Conservation (phyloP, 2,329 filamentous ascomycete species). For the Alternaria ethzedia region DNA sequence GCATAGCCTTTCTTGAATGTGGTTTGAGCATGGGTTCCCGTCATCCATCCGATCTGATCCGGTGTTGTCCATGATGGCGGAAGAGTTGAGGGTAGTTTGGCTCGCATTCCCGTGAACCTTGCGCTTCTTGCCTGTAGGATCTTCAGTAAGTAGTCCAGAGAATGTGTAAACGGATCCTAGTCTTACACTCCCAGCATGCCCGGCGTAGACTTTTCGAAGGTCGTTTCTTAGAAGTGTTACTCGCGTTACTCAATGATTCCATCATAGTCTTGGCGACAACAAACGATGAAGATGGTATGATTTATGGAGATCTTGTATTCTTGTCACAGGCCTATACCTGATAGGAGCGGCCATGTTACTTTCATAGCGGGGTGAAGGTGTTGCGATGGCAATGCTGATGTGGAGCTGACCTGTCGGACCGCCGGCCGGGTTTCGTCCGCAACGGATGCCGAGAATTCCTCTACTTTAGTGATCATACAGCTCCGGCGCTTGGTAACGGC, state of each 20-base stretch:
- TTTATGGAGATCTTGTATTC: background rate
- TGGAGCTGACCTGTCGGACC: constrained; percentile 20
- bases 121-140: constrained; percentile 39
- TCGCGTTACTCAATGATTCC: constrained; percentile 26
- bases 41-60: constrained; percentile 23
- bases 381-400: constrained; percentile 35
- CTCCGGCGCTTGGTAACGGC: background rate
- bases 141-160: constrained; percentile 13
- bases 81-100: constrained; percentile 20
- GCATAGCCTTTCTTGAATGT: constrained; percentile 41
- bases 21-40: constrained; percentile 31
- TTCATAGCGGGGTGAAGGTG: constrained; percentile 42
- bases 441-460: constrained; percentile 13
- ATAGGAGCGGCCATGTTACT: constrained; percentile 31
- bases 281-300: background rate
- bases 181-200: constrained; percentile 47
- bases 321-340: constrained; percentile 21
- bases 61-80: constrained; percentile 17
- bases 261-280: constrained; percentile 13
- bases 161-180: background rate
- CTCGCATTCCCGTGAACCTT: constrained; percentile 26
- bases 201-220: constrained; percentile 35
- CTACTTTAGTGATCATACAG: constrained; percentile 2
- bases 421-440: constrained; percentile 43
- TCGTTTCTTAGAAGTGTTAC: constrained; percentile 31